Percentiles rank a stretch among this genome's conserved stretches.
phyloP scores from a whole-genome alignment of 192 early-diverging fungal genomes.

The Backusella parvicylindrica region DNA sequence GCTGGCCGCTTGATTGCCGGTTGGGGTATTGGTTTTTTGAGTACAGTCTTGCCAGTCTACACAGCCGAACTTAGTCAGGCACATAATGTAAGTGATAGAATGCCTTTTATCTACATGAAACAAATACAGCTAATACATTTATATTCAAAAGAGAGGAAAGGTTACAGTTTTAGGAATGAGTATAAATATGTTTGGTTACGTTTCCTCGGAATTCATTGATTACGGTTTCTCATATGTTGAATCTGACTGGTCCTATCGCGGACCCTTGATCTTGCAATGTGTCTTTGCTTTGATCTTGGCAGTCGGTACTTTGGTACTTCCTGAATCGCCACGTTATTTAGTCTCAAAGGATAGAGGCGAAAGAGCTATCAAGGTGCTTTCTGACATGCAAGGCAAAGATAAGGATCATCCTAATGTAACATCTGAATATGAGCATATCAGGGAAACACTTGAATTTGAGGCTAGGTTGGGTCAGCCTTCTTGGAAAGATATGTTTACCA shows the following conservation, averaged over 20 bases:
- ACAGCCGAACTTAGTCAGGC: constrained; percentile 55
- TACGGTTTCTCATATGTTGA: constrained; percentile 46
- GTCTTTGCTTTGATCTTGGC: constrained; percentile 74
- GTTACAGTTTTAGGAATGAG: constrained; percentile 20
- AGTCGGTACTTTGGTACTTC: constrained; percentile 67
- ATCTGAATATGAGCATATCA: constrained; percentile 65
- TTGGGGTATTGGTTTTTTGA: constrained; percentile 48
- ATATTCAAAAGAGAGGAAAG: constrained; percentile 10
- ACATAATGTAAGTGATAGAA: not conserved
- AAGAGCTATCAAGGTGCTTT: constrained; percentile 60
- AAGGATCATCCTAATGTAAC: constrained; percentile 42
- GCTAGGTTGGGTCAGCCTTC: constrained; percentile 30
- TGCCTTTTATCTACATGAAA: not conserved
- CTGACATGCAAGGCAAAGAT: not conserved
- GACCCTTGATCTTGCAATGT: constrained; percentile 78
- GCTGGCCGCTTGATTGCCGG: constrained; percentile 52
- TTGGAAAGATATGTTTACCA: constrained; percentile 37
- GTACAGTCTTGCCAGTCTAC: constrained; percentile 24
- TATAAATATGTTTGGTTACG: constrained; percentile 21
- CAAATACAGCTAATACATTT: not conserved
- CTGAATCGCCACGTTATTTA: constrained; percentile 83
- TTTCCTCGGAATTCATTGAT: constrained; percentile 38
- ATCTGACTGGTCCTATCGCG: constrained; percentile 60
- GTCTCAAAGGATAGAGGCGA: constrained; percentile 56
- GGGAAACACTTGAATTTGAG: constrained; percentile 40